A percentile compares a stretch with the other conserved stretches of the same genome.
These are phyloP conservation scores for Phlegmacium glaucopus DNA, from an alignment of 768 basidiomycete species.

Conservation along the genomic window DNA sequence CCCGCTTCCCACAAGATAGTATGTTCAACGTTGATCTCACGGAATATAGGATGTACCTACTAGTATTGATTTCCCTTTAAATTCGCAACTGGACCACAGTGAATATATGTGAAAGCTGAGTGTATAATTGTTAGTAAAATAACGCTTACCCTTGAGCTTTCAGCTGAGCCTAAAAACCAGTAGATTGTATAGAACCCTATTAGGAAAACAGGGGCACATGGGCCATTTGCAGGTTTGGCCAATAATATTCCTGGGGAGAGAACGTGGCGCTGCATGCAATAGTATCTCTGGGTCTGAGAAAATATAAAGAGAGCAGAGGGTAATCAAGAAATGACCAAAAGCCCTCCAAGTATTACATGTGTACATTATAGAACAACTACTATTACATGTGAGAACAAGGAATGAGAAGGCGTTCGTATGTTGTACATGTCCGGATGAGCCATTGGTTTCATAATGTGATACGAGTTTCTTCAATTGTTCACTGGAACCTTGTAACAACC, in stretches of 20 bases:
- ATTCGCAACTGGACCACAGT: conserved; percentile 44
- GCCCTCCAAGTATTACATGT: too few species aligned
- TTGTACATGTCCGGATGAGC: too few species aligned
- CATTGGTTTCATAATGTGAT: too few species aligned
- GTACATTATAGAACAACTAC: too few species aligned
- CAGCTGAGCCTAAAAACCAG: conserved; percentile 49
- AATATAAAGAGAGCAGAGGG: conserved; percentile 46
- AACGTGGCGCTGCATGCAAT: conserved; percentile 37
- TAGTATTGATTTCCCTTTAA: background rate
- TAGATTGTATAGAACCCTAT: conserved; percentile 79
- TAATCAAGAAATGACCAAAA: too few species aligned
- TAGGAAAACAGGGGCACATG: conserved; percentile 59
- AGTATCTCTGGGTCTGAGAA: conserved; percentile 39
- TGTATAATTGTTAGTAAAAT: background rate
- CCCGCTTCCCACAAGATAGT: too few species aligned
- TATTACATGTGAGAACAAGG: too few species aligned
- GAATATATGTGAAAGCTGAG: conserved; percentile 19
- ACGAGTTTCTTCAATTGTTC: too few species aligned
- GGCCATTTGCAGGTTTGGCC: conserved; percentile 45
- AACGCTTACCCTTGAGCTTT: conserved; percentile 50
- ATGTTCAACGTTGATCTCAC: conserved; percentile 18
- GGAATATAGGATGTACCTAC: conserved; percentile 46
- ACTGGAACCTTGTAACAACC: too few species aligned
- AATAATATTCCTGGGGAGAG: conserved; percentile 44
- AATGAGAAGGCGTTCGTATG: too few species aligned